phyloP scores from a whole-genome alignment of 495 filamentous ascomycete species.

The Melanomma pulvis-pyrius region DNA sequence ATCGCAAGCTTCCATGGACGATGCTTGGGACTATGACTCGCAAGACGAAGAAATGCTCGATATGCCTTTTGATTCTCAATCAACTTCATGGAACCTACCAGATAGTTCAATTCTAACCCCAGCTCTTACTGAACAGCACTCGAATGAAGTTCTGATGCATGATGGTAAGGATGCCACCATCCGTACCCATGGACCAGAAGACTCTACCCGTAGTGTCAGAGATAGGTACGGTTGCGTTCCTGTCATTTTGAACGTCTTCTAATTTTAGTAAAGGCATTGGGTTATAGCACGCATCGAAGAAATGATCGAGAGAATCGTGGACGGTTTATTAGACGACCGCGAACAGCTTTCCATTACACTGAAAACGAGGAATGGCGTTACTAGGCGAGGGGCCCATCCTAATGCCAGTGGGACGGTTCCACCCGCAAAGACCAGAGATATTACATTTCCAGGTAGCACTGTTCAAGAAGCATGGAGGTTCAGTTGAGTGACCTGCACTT shows the following conservation, averaged over 20 bases:
- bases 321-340: slow-evolving; percentile 51
- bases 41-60: slow-evolving; percentile 25
- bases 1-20: slow-evolving; percentile 37
- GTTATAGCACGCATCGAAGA: slow-evolving; percentile 57
- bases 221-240: slow-evolving; percentile 8
- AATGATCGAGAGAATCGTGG: slow-evolving; percentile 56
- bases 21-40: slow-evolving; percentile 3
- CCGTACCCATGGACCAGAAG: neutral
- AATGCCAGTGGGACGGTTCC: neutral
- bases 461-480: slow-evolving; percentile 68
- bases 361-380: slow-evolving; percentile 32
- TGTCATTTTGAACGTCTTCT: neutral
- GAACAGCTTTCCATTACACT: slow-evolving; percentile 53
- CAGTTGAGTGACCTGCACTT: slow-evolving; percentile 45
- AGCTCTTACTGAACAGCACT: neutral
- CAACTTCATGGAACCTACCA: neutral
- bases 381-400: slow-evolving; percentile 5
- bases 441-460: slow-evolving; percentile 62
- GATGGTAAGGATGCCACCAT: neutral
- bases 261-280: slow-evolving; percentile 16
- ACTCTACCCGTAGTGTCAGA: neutral
- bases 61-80: neutral
- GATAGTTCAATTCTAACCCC: neutral
- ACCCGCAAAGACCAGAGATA: slow-evolving; percentile 19
- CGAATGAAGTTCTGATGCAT: slow-evolving; percentile 4